Base-by-base conservation (phyloP, 768 basidiomycete genomes). In the Mycena kentingensis region DNA sequence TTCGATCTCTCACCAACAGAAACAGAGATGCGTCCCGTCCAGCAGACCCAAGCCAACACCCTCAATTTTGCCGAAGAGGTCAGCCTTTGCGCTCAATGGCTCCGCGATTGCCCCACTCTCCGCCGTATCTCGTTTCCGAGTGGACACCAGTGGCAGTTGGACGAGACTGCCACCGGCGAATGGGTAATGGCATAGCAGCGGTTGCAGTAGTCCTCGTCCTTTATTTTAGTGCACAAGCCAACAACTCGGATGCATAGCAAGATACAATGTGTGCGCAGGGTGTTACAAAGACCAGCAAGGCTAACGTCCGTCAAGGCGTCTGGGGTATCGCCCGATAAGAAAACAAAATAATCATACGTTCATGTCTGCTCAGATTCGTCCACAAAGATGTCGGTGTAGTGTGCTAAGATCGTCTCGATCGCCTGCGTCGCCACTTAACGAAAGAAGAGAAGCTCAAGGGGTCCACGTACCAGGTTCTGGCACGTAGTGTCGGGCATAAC, bases 311-410 rank as follows among this genome's bases (percentile, higher is more conserved):
- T 48, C 54, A 27, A 52, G 47, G 51, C 31, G 31, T 8, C 31
- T 19, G 4, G 46, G 27, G 48, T 44, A 37, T 31, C 44, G 38
- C 45, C n/a, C n/a, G n/a, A 47, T 32, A 26, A 35, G 24, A 22
- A 24, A 22, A 34, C 22, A 35, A 45, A 21, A 44, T 22, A 44
- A 5, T 37, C 29, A 52, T 37, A 43, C 55, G 46, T 66, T 62
- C 59, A 75, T 45, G n/a, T n/a, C 24, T 42, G 41, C 41, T 88
- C 88, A 57, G 77, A 71, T 67, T 93, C 95, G 61, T 96, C 95
- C 58, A 98, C 88, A 70, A 98, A 98, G 64, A 98, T 98, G 75
- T 97, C 95, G 51, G 82, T 84, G 71, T 93, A 98, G 66, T 95
- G 93, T 63, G 87, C 85, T 60, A 98, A 75, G 63, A 98, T 96